Conservation (phyloP, 495 filamentous ascomycete species). For the Darksidea phi region DNA sequence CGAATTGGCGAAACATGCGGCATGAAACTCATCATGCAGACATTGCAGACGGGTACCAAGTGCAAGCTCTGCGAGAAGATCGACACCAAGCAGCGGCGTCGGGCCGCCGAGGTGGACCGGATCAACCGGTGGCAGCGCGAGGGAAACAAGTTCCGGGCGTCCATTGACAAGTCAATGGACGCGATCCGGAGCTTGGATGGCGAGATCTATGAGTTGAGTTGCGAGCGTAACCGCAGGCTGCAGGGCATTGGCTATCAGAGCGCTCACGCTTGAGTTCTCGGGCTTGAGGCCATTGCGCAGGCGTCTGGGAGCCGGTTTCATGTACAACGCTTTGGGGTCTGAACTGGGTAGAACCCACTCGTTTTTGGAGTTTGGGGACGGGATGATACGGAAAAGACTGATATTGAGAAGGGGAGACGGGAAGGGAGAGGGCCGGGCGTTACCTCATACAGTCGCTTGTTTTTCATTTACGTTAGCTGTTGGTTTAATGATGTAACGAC, state of each 20-base stretch:
- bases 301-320: conserved; percentile 34
- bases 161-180: conserved; percentile 72
- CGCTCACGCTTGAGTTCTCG: background rate
- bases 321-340: conserved; percentile 35
- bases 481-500: conserved; percentile 34
- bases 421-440: conserved; percentile 31
- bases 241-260: conserved; percentile 38
- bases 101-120: conserved; percentile 70
- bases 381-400: conserved; percentile 34
- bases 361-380: conserved; percentile 30
- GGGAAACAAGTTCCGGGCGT: conserved; percentile 66
- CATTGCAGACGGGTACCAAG: conserved; percentile 56
- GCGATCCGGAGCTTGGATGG: conserved; percentile 60
- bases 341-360: conserved; percentile 33
- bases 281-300: conserved; percentile 15
- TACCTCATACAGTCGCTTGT: conserved; percentile 36
- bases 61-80: conserved; percentile 91
- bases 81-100: conserved; percentile 78
- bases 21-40: conserved; percentile 82
- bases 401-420: conserved; percentile 31
- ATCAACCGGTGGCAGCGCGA: conserved; percentile 77
- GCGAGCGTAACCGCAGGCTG: conserved; percentile 50
- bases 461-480: conserved; percentile 25
- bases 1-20: conserved; percentile 97
- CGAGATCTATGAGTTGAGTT: conserved; percentile 60